Evolutionary conservation across 192 early-diverging fungal species (phyloP), one percentile per base, ranked within the genome.

Genomic region (Podila epicladia): DNA sequence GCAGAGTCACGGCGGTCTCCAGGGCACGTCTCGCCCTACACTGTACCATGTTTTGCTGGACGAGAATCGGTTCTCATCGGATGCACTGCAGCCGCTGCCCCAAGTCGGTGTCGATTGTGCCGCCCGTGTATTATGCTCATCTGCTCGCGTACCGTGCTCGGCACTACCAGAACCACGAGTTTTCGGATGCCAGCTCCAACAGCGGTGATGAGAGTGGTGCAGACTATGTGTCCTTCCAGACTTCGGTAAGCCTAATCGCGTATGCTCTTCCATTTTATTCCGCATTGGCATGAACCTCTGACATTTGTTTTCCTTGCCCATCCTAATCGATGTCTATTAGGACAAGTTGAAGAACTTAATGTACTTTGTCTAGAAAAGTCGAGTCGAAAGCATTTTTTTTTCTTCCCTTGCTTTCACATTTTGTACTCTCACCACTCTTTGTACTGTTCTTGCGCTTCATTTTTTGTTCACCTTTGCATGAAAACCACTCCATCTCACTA

Each of bases 11-110:
- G 90, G 92, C 0, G 96, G 95, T 28, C 86, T 96, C 38, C 96
- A 96, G 72, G 96, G 96, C 49, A 97, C 95, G 0, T 96, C 95
- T 37, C 91, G 95, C 32, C 94, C 96, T 0, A 95, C 94, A 0
- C 91, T 95, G 82, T 98, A 98, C 89, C 91, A 92, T 62, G 94
- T 97, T 4, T 78, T 98, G 55, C 80, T 91, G 68, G 94, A 98
- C 71, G 94, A 96, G 51, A 92, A 94, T 75, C 68, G 84, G 9
- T 94, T 95, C 55, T 85, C 89, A 7, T 72, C 89, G 9, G 93
- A 96, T 63, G 84, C 82, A 48, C 76, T 98, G 22, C 94, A 91
- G 92, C 29, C 88, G 94, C 51, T 95, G 95, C 65, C 94, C 95
- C 0, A 89, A 95, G 51, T 88, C 91, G 2, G 95, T 97, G n/a